Evolutionary conservation across 345 rosid genomes (phyloP).

Genomic region (Combretum micranthum): DNA sequence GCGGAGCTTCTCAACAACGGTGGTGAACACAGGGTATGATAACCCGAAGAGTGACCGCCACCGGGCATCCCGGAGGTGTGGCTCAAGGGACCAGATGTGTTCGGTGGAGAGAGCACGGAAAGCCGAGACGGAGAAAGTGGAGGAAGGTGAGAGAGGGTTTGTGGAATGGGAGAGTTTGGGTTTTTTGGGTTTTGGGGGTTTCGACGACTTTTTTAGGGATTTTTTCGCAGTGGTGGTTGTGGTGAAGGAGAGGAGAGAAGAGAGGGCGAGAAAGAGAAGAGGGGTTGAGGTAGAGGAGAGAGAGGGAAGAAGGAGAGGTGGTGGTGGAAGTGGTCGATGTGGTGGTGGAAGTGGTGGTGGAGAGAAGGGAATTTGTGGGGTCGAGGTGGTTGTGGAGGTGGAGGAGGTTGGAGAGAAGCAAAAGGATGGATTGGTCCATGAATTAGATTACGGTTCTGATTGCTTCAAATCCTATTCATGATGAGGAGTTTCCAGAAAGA

Average conservation of each 20-base stretch:
- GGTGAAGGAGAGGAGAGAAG: slow-evolving; percentile 42
- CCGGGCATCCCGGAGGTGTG: slow-evolving; percentile 80
- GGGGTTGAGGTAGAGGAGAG: slow-evolving; percentile 30
- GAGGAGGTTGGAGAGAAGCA: slow-evolving; percentile 84
- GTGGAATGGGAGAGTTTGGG: slow-evolving; percentile 19
- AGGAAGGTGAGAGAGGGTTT: slow-evolving; percentile 34
- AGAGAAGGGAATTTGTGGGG: slow-evolving; percentile 57
- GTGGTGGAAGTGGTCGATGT: slow-evolving; percentile 35
- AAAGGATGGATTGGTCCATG: slow-evolving; percentile 88
- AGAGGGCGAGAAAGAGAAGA: slow-evolving; percentile 27
- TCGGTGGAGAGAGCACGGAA: slow-evolving; percentile 90
- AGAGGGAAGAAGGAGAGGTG: slow-evolving; percentile 41
- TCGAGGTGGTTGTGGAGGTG: slow-evolving; percentile 88
- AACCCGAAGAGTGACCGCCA: slow-evolving; percentile 88
- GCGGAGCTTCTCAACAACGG: slow-evolving; percentile 80
- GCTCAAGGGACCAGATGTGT: slow-evolving; percentile 77
- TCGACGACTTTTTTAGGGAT: slow-evolving; percentile 14
- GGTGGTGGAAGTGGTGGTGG: slow-evolving; percentile 38
- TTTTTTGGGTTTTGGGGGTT: slow-evolving; percentile 13
- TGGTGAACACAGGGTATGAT: slow-evolving; percentile 83
- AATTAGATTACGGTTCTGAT: no score
- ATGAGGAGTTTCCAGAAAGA: no score
- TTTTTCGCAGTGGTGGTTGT: slow-evolving; percentile 25
- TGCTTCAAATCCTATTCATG: no score
- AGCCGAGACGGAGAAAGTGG: slow-evolving; percentile 70